Base-by-base conservation (phyloP, 75 land plant species). In the Isoetes taiwanensis region DNA sequence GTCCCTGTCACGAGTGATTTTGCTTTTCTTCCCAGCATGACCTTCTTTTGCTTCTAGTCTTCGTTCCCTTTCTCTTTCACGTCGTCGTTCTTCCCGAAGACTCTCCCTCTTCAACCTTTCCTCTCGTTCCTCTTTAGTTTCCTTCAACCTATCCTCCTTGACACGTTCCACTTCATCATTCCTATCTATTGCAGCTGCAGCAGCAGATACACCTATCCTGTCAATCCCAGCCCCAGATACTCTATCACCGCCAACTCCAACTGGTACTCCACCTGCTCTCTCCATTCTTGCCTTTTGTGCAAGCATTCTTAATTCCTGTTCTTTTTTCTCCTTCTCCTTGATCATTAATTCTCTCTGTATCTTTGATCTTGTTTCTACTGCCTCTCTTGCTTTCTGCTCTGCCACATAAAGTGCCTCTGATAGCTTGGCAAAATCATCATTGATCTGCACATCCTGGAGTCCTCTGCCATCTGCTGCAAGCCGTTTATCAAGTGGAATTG, bases 281-380 rank as follows among this genome's bases (percentile, higher is more conserved):
- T 86, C 97, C 24, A 85, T 68, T 23, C 98, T 70, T 12, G 95
- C 94, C 67, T 76, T 81, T 57, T 79, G 80, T 29, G 89, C 98
- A 42, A 93, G 66, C 2, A 77, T 72, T 30, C 85, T 56, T 37
- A 93, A 54, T 56, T 93, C 95, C 58, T 67, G 73, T 61, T 93
- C 98, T 42, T 83, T 93, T 79, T 73, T 83, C 43, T 93, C 98
- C 63, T 93, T 93, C 72, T 93, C 95, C 72, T 93, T 93, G 75
- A 83, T 41, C 53, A 73, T 32, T 68, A 93, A 35, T 63, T 86
- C 98, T 63, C 64, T 76, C 57, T 87, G 98, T 6, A 93, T 90
- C 78, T 93, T 93, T 0, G 95, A 80, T 35, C 98, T 70, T 81
- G 81, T 79, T 17, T 83, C 89, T 52, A 93, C 98, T 1, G 94